Base-by-base conservation (phyloP, 2,329 filamentous ascomycete species). In the Microsporum canis region DNA sequence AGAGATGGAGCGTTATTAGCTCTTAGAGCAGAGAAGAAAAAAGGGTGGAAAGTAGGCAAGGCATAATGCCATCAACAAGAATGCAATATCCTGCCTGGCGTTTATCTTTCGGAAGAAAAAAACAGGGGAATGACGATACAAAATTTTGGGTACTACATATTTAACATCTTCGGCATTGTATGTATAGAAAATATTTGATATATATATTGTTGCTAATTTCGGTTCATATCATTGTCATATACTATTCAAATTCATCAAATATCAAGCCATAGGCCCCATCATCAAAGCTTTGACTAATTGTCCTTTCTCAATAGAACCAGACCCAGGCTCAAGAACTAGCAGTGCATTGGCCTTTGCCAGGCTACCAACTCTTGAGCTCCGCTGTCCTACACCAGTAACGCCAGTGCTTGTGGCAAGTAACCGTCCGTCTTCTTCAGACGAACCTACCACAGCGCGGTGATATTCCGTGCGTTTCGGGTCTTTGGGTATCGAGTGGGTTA, bases 281-380 rank as follows among this genome's bases (percentile, higher is more conserved):
- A 97, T 71, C 68, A 96, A 75, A 7, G 91, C 92, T 63, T 92
- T 84, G 3, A 91, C 85, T 68, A 79, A 84, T 59, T 82, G 76
- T 0, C 91, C 91, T 70, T 88, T 88, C 55, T 77, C 79, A 60
- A 91, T 70, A n/a, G 78, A 79, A 4, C 84, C 84, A 38, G 66
- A 67, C 8, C 73, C 74, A 3, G 72, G 67, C 43, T 66, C 68
- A 33, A 84, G 78, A 1, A 87, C 88, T 29, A 97, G 75, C 68
- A 99, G 74, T 3, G 88, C 90, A 77, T 99, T 99, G 2, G 94
- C 92, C 23, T 88, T 86, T 63, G 87, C 88, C 66, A 97, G 79
- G 73, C 92, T 97, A 0, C 91, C 90, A 1, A 99, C 91, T 64
- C 85, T 83, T 14, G 89, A 95, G 72, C 92, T 97, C 58, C 94